Base-by-base conservation (phyloP, 139 green algal genomes). In the Coelastrella sp. region DNA sequence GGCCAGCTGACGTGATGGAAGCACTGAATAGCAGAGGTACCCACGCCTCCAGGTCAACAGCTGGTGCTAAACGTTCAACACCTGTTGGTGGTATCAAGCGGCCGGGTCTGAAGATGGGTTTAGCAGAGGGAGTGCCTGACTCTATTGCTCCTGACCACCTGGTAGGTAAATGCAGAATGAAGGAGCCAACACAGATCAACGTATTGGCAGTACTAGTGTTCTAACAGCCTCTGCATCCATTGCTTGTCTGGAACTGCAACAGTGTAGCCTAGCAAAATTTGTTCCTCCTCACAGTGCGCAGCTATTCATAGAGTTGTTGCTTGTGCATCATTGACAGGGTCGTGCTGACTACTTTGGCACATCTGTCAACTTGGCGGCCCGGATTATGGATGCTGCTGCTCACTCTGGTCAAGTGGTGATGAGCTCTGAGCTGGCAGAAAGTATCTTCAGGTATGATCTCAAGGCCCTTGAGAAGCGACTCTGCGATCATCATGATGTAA, bases 261-360 rank as follows among this genome's bases (percentile, higher is more conserved):
- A n/a, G n/a, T n/a, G n/a, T n/a, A n/a, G n/a, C n/a, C n/a, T n/a
- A n/a, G n/a, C n/a, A n/a, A n/a, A n/a, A n/a, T n/a, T n/a, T n/a
- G n/a, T n/a, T n/a, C n/a, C n/a, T n/a, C n/a, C n/a, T n/a, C n/a
- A n/a, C n/a, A n/a, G n/a, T n/a, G n/a, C n/a, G n/a, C n/a, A n/a
- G n/a, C n/a, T n/a, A n/a, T n/a, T n/a, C n/a, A n/a, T n/a, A n/a
- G 45, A 57, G 11, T 57, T 57, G 45, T 23, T 57, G 45, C 45
- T 57, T n/a, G n/a, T 71, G 66, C 66, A 4, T n/a, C 45, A n/a
- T n/a, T n/a, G n/a, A 35, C 75, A 82, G 78, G 78, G 78, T 25
- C 80, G 82, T 37, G 69, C 82, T 2, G 82, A 87, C 71, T 87
- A 87, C 69, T 63, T 82, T 64, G 82, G 82, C 19, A 21, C 53